Conservation (phyloP, 2,329 filamentous ascomycete species). For the Epichloe typhina region DNA sequence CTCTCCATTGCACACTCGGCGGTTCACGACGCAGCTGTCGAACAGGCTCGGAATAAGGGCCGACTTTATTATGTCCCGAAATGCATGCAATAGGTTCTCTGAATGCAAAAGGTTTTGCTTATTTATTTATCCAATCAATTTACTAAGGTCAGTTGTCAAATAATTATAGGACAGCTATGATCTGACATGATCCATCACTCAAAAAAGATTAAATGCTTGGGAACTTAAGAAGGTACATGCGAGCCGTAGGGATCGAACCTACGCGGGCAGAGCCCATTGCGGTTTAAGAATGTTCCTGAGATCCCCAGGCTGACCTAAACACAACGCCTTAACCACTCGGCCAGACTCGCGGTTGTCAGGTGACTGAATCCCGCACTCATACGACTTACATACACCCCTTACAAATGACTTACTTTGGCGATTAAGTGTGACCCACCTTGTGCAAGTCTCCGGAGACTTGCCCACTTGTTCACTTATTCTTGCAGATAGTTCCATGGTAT, state of each 20-base stretch:
- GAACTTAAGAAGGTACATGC: slow-evolving; percentile 14
- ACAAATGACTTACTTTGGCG: no score
- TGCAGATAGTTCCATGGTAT: no score
- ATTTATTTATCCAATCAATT: no score
- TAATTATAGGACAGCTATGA: no score
- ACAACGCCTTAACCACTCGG: slow-evolving; percentile 45
- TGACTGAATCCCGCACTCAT: background rate
- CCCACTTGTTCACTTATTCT: no score
- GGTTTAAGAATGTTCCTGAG: slow-evolving; percentile 18
- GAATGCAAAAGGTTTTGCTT: no score
- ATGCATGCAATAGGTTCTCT: no score
- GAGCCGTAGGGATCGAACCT: slow-evolving; percentile 39
- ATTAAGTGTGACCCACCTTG: background rate
- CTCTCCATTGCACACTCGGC: no score
- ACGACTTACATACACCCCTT: background rate
- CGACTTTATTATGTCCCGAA: no score
- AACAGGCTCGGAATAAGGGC: no score
- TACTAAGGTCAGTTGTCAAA: no score
- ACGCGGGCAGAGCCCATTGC: slow-evolving; percentile 31
- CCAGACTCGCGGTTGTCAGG: slow-evolving; percentile 25
- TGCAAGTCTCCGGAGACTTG: background rate
- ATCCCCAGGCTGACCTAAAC: slow-evolving; percentile 28
- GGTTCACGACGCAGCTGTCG: no score
- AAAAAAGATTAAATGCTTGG: background rate
- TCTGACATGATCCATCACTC: background rate